Evolutionary conservation across 768 basidiomycete species (phyloP), one percentile per base, ranked within the genome.

Genomic region (Rossbeevera mucosa): DNA sequence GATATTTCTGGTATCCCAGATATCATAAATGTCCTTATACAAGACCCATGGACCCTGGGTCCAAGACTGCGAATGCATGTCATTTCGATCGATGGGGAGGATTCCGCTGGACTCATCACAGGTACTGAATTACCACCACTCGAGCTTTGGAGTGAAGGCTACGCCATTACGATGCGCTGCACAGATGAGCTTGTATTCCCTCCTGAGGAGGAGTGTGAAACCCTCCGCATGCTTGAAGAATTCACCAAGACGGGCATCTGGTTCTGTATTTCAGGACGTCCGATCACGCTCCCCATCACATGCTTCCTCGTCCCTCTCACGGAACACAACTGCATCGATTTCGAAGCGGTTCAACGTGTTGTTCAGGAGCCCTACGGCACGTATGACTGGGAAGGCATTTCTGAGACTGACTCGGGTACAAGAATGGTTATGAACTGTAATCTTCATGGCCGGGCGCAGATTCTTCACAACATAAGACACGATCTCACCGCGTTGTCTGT

Each of bases 221-320:
- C 74, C 47, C 72, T 83, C 16, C 65, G 66, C 30, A 64, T 78
- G 36, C 81, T 94, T 72, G 73, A 82, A n/a, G 75, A 80, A 31
- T 91, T 80, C 65, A 91, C 85, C 46, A 78, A 71, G 58, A 69
- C 72, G 59, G 80, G 80, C 14, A 73, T 88, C 42, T 81, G 78
- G 76, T 80, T 77, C 68, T 79, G 80, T 58, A 76, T 85, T 64
- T 84, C 85, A 7, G 75, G 77, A 3, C 78, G 79, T 48, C 81
- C 80, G 0, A 70, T 86, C 55, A 59, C 68, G 20, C 68, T 71
- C 3, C 75, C 76, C 7, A 71, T 83, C 44, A 79, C 80, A 51
- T 76, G 83, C 53, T 88, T 81, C 64, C 69, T 93, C 31, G 80
- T 87, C 21, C 89, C 86, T 5, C 67, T 93, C 44, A 74, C 71